Conservation (phyloP, 306 rosid genomes). For the Abrus precatorius region DNA sequence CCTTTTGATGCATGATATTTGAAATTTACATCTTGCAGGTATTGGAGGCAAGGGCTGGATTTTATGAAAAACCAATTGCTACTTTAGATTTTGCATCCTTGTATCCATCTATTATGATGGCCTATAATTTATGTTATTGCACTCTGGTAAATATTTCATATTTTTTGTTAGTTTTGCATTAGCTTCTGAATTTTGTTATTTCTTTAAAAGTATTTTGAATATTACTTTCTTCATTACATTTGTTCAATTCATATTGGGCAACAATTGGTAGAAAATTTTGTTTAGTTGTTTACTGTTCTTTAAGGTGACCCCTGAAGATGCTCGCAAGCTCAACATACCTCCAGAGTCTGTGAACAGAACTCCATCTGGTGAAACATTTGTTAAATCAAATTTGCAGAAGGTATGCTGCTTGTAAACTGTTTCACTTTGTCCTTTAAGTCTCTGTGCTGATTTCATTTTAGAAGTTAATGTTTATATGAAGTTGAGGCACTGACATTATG, state of each 20-base stretch:
- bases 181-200: conserved; percentile 7
- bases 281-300: conserved; percentile 38
- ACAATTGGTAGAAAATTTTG: neutral
- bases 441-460: conserved; percentile 34
- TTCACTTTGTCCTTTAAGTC: conserved; percentile 20
- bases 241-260: conserved; percentile 2
- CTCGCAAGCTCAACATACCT: conserved; percentile 77
- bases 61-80: conserved; percentile 95
- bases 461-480: conserved; percentile 33
- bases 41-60: conserved; percentile 93
- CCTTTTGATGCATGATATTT: conserved; percentile 34
- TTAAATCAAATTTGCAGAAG: conserved; percentile 86
- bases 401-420: conserved; percentile 47
- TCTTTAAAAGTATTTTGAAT: conserved; percentile 1
- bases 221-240: conserved; percentile 11
- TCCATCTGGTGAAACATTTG: conserved; percentile 97
- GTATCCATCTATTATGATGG: conserved; percentile 99
- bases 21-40: conserved; percentile 66
- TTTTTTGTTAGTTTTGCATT: conserved; percentile 35
- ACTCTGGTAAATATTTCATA: conserved; percentile 75
- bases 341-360: conserved; percentile 85
- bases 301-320: conserved; percentile 89
- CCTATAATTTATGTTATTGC: conserved; percentile 97
- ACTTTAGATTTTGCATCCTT: conserved; percentile 97
- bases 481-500: conserved; percentile 35